Base-by-base conservation (phyloP, 2,329 filamentous ascomycete genomes). In the Elsinoe arachidis region DNA sequence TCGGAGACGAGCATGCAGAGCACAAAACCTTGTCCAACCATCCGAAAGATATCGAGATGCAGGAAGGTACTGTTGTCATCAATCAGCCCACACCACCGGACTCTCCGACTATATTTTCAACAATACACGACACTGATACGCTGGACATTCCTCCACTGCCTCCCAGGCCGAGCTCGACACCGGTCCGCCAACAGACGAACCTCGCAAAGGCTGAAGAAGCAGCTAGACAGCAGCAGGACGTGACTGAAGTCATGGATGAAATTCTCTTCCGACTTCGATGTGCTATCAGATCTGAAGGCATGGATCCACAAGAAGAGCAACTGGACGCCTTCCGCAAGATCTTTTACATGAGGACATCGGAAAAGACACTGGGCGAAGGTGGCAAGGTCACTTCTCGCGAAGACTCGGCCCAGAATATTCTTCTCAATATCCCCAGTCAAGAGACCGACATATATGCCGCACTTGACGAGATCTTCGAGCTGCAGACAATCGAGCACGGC, bases 211-310 rank as follows among this genome's bases (percentile, higher is more conserved):
- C 82, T 4, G 77, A 83, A 63, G 75, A 80, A 41, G 80, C 80
- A 15, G 80, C 89, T 34, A 67, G 59, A 54, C 51, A 67, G 52
- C 93, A 99, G 67, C 91, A 99, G 72, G 93, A 99, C 72, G 92
- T 96, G 3, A 90, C 90, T 11, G 93, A 99, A 71, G 92, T 96
- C 46, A 91, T 96, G 74, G 90, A 90, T 59, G 93, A 92, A 65
- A 88, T 96, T 23, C 82, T 96, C 59, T 90, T 92, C 67, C 87
- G 93, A 53, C 77, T 96, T n/a, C 88, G 93, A 66, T 90, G 88
- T 55, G 91, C 92, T 2, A 91, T 97, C 66, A 84, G 80, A 58
- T 81, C 89, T 5, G 80, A 79, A n/a, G 80, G 79, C 2, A 75
- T 81, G 34, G 82, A 88, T 58, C 73, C 78, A 5, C 80, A 84